Conservation (phyloP, 331 rosid species). For the Cydonia oblonga region DNA sequence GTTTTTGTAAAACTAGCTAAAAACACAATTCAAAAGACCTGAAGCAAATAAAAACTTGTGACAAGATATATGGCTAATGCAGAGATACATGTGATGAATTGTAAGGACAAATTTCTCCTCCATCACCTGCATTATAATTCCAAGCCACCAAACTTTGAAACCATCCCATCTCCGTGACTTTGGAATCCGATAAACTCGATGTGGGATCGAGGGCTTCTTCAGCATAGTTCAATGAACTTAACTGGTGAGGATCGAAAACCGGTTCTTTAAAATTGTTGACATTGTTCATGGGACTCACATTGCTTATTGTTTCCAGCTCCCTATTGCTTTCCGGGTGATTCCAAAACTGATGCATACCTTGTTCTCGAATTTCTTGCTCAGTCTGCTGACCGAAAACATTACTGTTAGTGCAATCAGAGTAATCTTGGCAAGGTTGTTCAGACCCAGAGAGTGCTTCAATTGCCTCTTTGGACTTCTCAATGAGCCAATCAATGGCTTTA, state of each 20-base stretch:
- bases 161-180: conserved; percentile 3
- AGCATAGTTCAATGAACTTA: background rate
- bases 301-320: background rate
- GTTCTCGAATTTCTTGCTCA: background rate
- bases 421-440: background rate
- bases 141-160: conserved; percentile 10
- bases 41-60: background rate
- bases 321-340: background rate
- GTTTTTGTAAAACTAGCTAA: background rate
- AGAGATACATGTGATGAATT: background rate
- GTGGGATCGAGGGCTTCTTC: background rate
- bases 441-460: conserved; percentile 15
- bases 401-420: background rate
- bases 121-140: conserved; percentile 7
- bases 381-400: background rate
- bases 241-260: conserved; percentile 1
- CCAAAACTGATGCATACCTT: background rate
- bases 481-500: conserved; percentile 35
- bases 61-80: background rate
- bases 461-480: conserved; percentile 19
- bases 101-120: conserved; percentile 1
- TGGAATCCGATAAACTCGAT: background rate
- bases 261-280: background rate
- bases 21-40: background rate
- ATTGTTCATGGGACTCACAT: background rate